A percentile compares a stretch with the other conserved stretches of the same genome.
These are phyloP conservation scores for Ogataea chonburiensis DNA, from an alignment of 805 yeast species.

Conservation along the genomic window DNA sequence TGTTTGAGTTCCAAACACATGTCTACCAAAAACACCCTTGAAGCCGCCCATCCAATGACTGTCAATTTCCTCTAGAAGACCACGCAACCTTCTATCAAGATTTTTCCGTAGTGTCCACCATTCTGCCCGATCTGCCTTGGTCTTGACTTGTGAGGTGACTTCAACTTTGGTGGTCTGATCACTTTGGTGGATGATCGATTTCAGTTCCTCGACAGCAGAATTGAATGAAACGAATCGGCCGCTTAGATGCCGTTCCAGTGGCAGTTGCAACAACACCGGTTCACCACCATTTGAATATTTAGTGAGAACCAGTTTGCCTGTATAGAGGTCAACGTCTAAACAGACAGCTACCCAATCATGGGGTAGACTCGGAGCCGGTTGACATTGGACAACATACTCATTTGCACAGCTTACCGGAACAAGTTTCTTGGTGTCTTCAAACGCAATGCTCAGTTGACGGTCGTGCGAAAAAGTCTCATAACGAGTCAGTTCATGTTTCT, in stretches of 20 bases:
- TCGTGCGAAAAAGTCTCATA: constrained; percentile 29
- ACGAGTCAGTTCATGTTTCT: constrained; percentile 25
- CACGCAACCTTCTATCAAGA: constrained; percentile 56
- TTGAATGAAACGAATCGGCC: constrained; percentile 45
- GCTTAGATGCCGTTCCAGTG: constrained; percentile 50
- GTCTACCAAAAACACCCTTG: constrained; percentile 53
- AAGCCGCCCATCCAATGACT: constrained; percentile 78
- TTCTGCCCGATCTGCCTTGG: constrained; percentile 56
- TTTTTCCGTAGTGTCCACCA: constrained; percentile 80
- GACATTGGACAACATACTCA: constrained; percentile 3
- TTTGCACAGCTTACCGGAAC: constrained; percentile 9
- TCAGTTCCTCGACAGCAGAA: constrained; percentile 46
- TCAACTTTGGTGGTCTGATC: constrained; percentile 56
- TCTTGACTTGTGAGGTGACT: constrained; percentile 49
- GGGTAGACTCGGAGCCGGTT: constrained; percentile 37
- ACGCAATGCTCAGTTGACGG: constrained; percentile 22
- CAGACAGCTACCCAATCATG: constrained; percentile 56
- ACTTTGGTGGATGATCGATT: constrained; percentile 56
- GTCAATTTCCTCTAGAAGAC: constrained; percentile 59
- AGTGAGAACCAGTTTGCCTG: constrained; percentile 55
- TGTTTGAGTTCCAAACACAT: constrained; percentile 26
- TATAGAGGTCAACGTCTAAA: constrained; percentile 55
- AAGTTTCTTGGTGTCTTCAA: constrained; percentile 17
- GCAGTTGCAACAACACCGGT: constrained; percentile 50
- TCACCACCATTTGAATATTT: constrained; percentile 13